Evolutionary conservation across 2,329 filamentous ascomycete genomes (phyloP), one percentile per base, ranked within the genome.

Genomic region (Chrysoporthe deuterocubensis): DNA sequence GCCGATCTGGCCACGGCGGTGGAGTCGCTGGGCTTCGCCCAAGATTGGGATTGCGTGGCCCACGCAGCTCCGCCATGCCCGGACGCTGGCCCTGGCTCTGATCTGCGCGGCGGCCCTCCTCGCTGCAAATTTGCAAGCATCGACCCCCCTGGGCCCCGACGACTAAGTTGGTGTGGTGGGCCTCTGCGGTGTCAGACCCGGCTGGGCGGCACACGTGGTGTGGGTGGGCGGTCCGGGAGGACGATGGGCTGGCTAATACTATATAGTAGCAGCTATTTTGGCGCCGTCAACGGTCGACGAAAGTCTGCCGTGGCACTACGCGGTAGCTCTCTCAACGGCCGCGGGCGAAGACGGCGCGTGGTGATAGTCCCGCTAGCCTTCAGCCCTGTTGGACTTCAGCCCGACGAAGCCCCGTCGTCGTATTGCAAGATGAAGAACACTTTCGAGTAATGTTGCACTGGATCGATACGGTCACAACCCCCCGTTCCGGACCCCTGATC

Each of bases 41-140:
- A n/a, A 37, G 50, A 32, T 32, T 34, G 54, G 32, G 54, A 34
- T 57, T 57, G 54, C 54, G 54, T n/a, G 54, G 54, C 54, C 54
- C 54, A 57, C 54, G 34, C 54, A 54, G 9, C 26, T 21, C 52
- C 54, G 44, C 44, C 13, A 46, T 46, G 44, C 44, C 26, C 37
- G 37, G 37, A 40, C 37, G 37, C 13, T 18, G 44, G 18, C 5
- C 9, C 44, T 16, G 13, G 44, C 8, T 4, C 4, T 46, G 44
- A 46, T 46, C 14, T 46, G 44, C 18, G 44, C 44, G 7, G 37
- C 37, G 37, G 37, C 6, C 37, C 37, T 9, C 9, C 37, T 40
- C 37, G 37, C 37, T 40, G 37, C 37, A 40, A 40, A 9, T 9
- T 9, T 40, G 37, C 37, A 40, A 40, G 37, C 37, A 40, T 9